These are phyloP conservation scores for Rhizoctonia solani DNA, from an alignment of 1,284 basidiomycete species.

Conservation along the genomic window DNA sequence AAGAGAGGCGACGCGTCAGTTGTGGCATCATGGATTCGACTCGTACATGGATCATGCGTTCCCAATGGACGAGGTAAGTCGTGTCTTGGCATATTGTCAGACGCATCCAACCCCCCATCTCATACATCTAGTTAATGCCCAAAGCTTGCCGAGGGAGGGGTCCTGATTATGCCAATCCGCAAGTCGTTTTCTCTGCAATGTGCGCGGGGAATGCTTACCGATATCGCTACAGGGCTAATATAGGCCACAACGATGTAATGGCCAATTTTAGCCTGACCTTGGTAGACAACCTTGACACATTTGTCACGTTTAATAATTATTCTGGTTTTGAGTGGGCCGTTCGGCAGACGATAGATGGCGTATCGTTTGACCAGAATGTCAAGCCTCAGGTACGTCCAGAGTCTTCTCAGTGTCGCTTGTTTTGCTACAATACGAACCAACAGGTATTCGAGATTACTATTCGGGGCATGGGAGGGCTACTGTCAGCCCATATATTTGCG, in stretches of 20 bases:
- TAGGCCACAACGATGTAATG: constrained; percentile 79
- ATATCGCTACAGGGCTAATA: constrained; percentile 49
- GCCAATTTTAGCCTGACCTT: constrained; percentile 85
- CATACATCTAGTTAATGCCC: constrained; percentile 69
- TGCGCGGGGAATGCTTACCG: constrained; percentile 33
- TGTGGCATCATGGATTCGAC: constrained; percentile 84
- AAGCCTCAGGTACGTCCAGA: constrained; percentile 64
- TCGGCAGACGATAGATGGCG: constrained; percentile 71
- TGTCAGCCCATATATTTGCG: constrained; percentile 85
- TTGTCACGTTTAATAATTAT: constrained; percentile 75
- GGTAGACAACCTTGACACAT: constrained; percentile 79
- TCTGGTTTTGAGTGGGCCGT: constrained; percentile 76
- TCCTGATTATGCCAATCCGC: constrained; percentile 79
- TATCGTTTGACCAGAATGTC: constrained; percentile 86
- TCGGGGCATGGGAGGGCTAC: constrained; percentile 82
- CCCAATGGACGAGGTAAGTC: constrained; percentile 75
- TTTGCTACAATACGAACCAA: neutral
- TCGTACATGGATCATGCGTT: constrained; percentile 81
- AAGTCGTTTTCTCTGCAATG: constrained; percentile 45
- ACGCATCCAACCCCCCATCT: constrained; percentile 38
- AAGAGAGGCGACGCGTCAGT: constrained; percentile 65
- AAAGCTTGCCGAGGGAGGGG: constrained; percentile 83
- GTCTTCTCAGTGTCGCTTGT: neutral
- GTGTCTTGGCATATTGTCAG: neutral
- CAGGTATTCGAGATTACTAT: constrained; percentile 86